These are phyloP conservation scores for Asterophora parasitica DNA, from an alignment of 768 basidiomycete genomes.

Conservation along the genomic window DNA sequence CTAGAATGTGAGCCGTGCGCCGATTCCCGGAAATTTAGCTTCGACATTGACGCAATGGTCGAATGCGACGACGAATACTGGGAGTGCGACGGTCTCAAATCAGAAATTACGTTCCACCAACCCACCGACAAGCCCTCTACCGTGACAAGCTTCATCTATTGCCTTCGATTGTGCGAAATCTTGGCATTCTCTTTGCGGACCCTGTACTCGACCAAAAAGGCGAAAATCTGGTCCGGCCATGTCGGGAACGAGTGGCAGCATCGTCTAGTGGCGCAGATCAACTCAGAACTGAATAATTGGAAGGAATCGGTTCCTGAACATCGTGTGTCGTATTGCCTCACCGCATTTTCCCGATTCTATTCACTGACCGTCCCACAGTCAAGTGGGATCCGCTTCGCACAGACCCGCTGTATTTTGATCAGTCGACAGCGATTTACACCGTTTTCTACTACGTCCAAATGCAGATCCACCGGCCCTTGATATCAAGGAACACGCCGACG, in stretches of 20 bases:
- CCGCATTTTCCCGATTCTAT: not conserved
- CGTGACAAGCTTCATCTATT: slow-evolving; percentile 49
- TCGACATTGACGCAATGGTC: slow-evolving; percentile 63
- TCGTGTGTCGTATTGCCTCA: slow-evolving; percentile 27
- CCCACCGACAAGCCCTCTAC: slow-evolving; percentile 54
- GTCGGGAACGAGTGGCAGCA: slow-evolving; percentile 61
- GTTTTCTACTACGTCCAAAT: slow-evolving; percentile 59
- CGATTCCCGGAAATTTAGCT: slow-evolving; percentile 34
- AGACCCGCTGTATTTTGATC: slow-evolving; percentile 42
- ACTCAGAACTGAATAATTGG: slow-evolving; percentile 67
- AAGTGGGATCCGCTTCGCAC: slow-evolving; percentile 48
- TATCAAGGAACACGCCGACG: slow-evolving; percentile 36
- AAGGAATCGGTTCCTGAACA: slow-evolving; percentile 58
- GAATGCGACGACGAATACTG: slow-evolving; percentile 72
- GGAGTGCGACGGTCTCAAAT: slow-evolving; percentile 32
- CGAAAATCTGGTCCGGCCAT: slow-evolving; percentile 56
- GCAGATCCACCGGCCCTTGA: slow-evolving; percentile 66
- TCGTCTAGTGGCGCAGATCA: slow-evolving; percentile 60
- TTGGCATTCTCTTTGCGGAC: slow-evolving; percentile 58
- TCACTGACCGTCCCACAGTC: slow-evolving; percentile 23
- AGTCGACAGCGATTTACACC: slow-evolving; percentile 51
- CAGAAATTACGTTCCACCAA: slow-evolving; percentile 61
- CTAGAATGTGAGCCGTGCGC: not conserved
- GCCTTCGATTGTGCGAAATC: slow-evolving; percentile 56
- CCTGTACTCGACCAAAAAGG: slow-evolving; percentile 76